Evolutionary conservation across 2,329 filamentous ascomycete genomes (phyloP).

Genomic region (Fusarium denticulatum): DNA sequence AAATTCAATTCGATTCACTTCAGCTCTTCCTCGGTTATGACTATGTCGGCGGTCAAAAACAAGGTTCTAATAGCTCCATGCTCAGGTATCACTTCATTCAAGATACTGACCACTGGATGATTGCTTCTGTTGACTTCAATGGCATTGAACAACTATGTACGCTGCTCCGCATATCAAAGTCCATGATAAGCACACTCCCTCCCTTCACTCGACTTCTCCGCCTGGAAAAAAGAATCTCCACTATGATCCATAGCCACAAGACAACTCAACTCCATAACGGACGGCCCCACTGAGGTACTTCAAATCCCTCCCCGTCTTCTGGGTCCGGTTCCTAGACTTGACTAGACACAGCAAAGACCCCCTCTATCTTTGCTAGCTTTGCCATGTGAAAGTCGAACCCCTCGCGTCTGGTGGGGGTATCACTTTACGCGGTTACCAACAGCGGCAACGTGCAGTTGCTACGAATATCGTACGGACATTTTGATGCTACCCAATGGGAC

Average conservation of each 20-base stretch:
- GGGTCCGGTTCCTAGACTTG: constrained; percentile 32
- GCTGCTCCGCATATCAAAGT: constrained; percentile 8
- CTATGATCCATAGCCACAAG: constrained; percentile 11
- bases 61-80: neutral
- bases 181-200: constrained; percentile 42
- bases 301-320: constrained; percentile 9
- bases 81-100: neutral
- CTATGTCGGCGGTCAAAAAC: neutral
- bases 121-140: neutral
- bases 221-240: constrained; percentile 24
- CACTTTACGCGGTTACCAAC: constrained; percentile 24
- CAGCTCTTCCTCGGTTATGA: constrained; percentile 4
- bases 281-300: constrained; percentile 34
- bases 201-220: neutral
- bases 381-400: constrained; percentile 36
- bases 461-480: neutral
- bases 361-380: constrained; percentile 9
- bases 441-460: constrained; percentile 26
- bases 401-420: constrained; percentile 13
- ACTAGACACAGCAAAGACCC: constrained; percentile 19
- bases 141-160: neutral
- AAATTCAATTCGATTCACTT: constrained; percentile 19
- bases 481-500: neutral
- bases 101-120: neutral
- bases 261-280: constrained; percentile 34